Evolutionary conservation across 2,329 filamentous ascomycete species (phyloP), one percentile per base, ranked within the genome.

Genomic region (Pseudocercospora ulei): DNA sequence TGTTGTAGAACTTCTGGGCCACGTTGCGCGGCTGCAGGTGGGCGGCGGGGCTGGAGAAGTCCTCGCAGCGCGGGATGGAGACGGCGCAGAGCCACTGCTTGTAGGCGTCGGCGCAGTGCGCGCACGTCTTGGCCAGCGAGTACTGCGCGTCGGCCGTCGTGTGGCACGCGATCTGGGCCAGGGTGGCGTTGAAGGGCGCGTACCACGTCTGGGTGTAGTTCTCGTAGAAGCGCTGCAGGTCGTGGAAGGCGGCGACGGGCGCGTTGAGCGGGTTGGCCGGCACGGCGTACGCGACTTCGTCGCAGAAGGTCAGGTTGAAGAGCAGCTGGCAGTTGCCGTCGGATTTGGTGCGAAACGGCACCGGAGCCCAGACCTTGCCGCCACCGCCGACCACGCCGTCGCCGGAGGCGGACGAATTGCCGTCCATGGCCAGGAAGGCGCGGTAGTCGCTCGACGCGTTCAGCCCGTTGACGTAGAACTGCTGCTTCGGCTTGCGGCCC

Each of bases 31-130:
- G 67, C 44, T 78, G 73, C 2, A 85, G 70, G 55, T 66, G 76
- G 1, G 67, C 37, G 8, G 68, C 66, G 1, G 60, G 54, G 33
- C 69, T 74, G 35, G 71, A 74, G 53, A 82, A 90, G 63, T 95
- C 88, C 55, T 84, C 80, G 65, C 90, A 98, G 18, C 87, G 82
- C 1, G 90, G 90, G 46, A 98, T 90, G 9, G 78, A 81, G 17
- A 96, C 86, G 14, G 84, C 82, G 65, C 90, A 98, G 12, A 98
- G 77, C 90, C 90, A 98, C 55, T 78, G 70, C 61, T 92, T 95
- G 71, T 98, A 98, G 5, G 85, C 84, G 1, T 59, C 56, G 9
- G 69, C 74, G 62, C 90, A 98, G 60, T 92, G 73, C 27, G 67
- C 62, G 66, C 90, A 98, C 50, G 63, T 74, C 26, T 78, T 75